Percentiles rank a stretch among this genome's conserved stretches.
phyloP scores from a whole-genome alignment of 2,329 filamentous ascomycete species.

The Elsinoe fawcettii region DNA sequence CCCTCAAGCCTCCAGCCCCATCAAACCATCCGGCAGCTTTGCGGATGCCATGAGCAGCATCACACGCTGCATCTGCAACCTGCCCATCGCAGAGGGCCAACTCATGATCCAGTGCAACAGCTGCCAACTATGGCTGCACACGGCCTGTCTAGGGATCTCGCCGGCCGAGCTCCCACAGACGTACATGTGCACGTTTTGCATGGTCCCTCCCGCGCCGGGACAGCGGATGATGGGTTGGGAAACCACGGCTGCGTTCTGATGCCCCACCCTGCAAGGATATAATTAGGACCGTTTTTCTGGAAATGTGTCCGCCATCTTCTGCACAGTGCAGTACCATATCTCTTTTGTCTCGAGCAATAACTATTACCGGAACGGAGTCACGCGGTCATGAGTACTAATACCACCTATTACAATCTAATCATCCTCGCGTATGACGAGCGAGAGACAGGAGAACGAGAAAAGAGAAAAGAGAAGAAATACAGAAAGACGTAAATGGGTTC shows the following conservation, averaged over 20 bases:
- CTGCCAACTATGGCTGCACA: slow-evolving; percentile 57
- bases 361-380: slow-evolving; percentile 8
- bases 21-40: slow-evolving; percentile 14
- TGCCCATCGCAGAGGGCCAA: slow-evolving; percentile 45
- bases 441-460: too few species aligned
- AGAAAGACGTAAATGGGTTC: background rate
- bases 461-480: background rate
- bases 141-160: slow-evolving; percentile 49
- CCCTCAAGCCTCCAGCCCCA: slow-evolving; percentile 6
- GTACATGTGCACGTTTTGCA: slow-evolving; percentile 47
- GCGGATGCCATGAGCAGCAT: slow-evolving; percentile 18
- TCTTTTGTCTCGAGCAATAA: slow-evolving; percentile 12
- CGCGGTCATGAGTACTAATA: slow-evolving; percentile 13
- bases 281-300: slow-evolving; percentile 4
- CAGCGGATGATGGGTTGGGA: slow-evolving; percentile 12
- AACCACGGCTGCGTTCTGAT: slow-evolving; percentile 18
- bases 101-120: slow-evolving; percentile 57
- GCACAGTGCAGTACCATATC: background rate
- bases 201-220: slow-evolving; percentile 8
- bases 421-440: too few species aligned
- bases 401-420: background rate
- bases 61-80: slow-evolving; percentile 53
- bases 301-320: background rate
- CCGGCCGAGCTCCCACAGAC: slow-evolving; percentile 38
- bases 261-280: slow-evolving; percentile 16